Conservation (phyloP, 192 early-diverging fungal genomes). For the Lunasporangiospora selenospora region DNA sequence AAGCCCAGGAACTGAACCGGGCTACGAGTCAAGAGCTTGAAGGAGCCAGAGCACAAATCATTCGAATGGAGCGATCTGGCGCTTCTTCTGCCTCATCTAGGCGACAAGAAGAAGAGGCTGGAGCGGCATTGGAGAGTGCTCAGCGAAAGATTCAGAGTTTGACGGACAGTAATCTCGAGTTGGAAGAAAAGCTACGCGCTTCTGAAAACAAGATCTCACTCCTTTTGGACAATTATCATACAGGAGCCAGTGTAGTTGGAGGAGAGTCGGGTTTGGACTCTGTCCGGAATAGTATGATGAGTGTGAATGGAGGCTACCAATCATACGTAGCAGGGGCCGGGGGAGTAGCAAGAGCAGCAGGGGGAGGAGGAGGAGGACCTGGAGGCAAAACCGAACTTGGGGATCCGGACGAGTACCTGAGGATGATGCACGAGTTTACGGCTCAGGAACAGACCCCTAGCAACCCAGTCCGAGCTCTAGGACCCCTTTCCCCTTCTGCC, state of each 20-base stretch:
- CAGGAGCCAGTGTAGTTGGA: too few species aligned
- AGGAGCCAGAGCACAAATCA: conserved; percentile 6
- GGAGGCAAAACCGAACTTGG: too few species aligned
- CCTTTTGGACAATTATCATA: conserved; percentile 39
- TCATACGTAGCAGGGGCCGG: neutral
- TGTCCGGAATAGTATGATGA: conserved; percentile 29
- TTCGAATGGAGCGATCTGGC: neutral
- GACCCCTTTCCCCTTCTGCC: too few species aligned
- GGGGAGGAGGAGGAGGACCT: neutral
- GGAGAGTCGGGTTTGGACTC: conserved; percentile 20
- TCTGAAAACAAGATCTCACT: conserved; percentile 46
- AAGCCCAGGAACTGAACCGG: conserved; percentile 33
- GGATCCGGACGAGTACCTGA: too few species aligned
- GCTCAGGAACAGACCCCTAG: too few species aligned
- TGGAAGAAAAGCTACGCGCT: conserved; percentile 43
- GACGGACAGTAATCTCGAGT: conserved; percentile 18
- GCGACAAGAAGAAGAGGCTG: conserved; percentile 18
- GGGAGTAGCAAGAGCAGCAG: neutral
- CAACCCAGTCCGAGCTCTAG: too few species aligned
- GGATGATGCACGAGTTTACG: too few species aligned
- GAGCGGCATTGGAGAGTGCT: conserved; percentile 12
- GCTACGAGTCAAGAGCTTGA: conserved; percentile 38
- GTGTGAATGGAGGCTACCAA: conserved; percentile 5
- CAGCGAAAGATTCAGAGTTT: conserved; percentile 21
- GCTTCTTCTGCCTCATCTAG: too few species aligned